Conservation (phyloP, 306 rosid species). For the Quercus rubra region DNA sequence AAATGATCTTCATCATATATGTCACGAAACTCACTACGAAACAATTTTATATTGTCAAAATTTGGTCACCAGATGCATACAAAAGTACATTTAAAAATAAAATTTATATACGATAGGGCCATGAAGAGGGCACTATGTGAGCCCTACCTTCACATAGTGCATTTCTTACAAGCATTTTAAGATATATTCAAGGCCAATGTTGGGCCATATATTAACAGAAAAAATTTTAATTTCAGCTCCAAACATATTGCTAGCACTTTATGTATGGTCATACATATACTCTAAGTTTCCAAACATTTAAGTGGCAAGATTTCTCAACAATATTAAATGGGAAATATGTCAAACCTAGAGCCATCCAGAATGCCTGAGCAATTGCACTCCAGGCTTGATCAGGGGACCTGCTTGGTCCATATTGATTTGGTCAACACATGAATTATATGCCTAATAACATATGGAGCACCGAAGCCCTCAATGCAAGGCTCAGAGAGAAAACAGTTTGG, state of each 20-base stretch:
- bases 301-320: background rate
- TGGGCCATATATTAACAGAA: background rate
- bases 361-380: background rate
- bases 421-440: background rate
- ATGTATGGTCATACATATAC: background rate
- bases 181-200: background rate
- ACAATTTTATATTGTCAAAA: conserved; percentile 17
- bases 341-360: background rate
- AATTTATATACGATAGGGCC: background rate
- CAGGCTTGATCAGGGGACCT: background rate
- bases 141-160: background rate
- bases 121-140: background rate
- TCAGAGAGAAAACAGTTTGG: background rate
- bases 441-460: background rate
- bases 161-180: background rate
- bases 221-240: background rate
- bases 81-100: conserved; percentile 9
- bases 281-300: background rate
- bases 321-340: background rate
- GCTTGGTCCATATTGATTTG: background rate
- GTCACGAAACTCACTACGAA: conserved; percentile 73
- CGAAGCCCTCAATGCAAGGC: background rate
- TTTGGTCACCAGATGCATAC: background rate
- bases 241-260: background rate
- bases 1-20: conserved; percentile 88